These are phyloP conservation scores for Polygonum aviculare DNA, from an alignment of 148 eudicot genomes.

Conservation along the genomic window DNA sequence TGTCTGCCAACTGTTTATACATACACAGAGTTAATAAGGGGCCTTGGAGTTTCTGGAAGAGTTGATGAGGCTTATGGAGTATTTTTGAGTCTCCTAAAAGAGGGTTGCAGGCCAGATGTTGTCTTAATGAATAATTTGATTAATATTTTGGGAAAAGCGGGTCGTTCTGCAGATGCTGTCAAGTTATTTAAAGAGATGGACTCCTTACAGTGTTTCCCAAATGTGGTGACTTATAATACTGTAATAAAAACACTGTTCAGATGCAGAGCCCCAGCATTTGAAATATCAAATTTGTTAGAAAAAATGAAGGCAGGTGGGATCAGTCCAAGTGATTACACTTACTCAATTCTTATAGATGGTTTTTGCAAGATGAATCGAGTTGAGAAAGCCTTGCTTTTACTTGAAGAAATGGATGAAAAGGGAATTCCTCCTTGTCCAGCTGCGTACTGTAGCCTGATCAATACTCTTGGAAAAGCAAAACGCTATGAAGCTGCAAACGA, in stretches of 20 bases:
- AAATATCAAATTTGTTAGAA: constrained; percentile 48
- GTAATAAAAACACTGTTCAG: constrained; percentile 66
- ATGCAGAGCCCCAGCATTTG: constrained; percentile 52
- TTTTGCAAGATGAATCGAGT: constrained; percentile 79
- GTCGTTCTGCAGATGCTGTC: constrained; percentile 60
- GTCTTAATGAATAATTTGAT: constrained; percentile 76
- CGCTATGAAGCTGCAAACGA: constrained; percentile 92
- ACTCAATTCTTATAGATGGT: constrained; percentile 88
- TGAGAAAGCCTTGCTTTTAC: constrained; percentile 74
- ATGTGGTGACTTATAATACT: constrained; percentile 90
- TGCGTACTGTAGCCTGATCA: constrained; percentile 92
- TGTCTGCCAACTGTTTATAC: constrained; percentile 86
- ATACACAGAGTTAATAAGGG: constrained; percentile 79
- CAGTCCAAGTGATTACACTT: constrained; percentile 70
- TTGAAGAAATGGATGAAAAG: constrained; percentile 98
- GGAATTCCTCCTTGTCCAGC: constrained; percentile 95
- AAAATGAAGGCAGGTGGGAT: constrained; percentile 69
- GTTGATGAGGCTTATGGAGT: constrained; percentile 70
- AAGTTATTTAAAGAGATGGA: constrained; percentile 74
- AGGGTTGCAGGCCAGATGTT: constrained; percentile 82
- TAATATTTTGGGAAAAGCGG: constrained; percentile 67
- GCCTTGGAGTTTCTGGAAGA: constrained; percentile 68
- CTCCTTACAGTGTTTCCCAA: constrained; percentile 54
- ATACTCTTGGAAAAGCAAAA: constrained; percentile 74
- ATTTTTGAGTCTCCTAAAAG: constrained; percentile 56